phyloP scores from a whole-genome alignment of 1,139 yeast genomes.

The Chernovozyma aurita region DNA sequence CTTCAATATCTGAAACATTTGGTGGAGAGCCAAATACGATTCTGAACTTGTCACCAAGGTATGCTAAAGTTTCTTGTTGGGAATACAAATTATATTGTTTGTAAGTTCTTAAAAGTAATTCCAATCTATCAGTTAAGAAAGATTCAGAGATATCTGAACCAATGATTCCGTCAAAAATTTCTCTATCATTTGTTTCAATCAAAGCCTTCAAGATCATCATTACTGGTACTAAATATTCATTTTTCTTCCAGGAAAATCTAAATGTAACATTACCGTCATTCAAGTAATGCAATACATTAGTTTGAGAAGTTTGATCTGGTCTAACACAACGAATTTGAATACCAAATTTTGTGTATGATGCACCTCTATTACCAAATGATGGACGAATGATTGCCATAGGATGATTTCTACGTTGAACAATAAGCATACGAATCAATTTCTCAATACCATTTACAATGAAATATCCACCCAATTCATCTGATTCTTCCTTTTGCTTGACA shows the following conservation, averaged over 20 bases:
- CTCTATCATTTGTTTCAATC: slow-evolving; percentile 87
- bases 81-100: slow-evolving; percentile 75
- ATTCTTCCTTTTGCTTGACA: slow-evolving; percentile 78
- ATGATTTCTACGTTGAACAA: slow-evolving; percentile 95
- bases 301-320: slow-evolving; percentile 96
- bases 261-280: slow-evolving; percentile 95
- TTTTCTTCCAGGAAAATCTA: slow-evolving; percentile 95
- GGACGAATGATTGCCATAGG: slow-evolving; percentile 98
- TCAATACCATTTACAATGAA: slow-evolving; percentile 96
- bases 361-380: slow-evolving; percentile 91
- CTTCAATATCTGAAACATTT: slow-evolving; percentile 83
- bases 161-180: slow-evolving; percentile 91
- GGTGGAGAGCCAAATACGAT: slow-evolving; percentile 87
- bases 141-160: slow-evolving; percentile 86
- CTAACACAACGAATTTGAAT: slow-evolving; percentile 91
- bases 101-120: slow-evolving; percentile 81
- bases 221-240: slow-evolving; percentile 91
- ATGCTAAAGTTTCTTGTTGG: slow-evolving; percentile 84
- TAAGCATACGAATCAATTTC: slow-evolving; percentile 92
- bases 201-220: slow-evolving; percentile 90
- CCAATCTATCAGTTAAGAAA: slow-evolving; percentile 96
- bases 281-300: slow-evolving; percentile 91
- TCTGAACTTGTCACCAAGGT: slow-evolving; percentile 93
- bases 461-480: slow-evolving; percentile 96
- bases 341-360: slow-evolving; percentile 84